Evolutionary conservation across 208 protist genomes (phyloP).

Genomic region (Lotmaria passim): DNA sequence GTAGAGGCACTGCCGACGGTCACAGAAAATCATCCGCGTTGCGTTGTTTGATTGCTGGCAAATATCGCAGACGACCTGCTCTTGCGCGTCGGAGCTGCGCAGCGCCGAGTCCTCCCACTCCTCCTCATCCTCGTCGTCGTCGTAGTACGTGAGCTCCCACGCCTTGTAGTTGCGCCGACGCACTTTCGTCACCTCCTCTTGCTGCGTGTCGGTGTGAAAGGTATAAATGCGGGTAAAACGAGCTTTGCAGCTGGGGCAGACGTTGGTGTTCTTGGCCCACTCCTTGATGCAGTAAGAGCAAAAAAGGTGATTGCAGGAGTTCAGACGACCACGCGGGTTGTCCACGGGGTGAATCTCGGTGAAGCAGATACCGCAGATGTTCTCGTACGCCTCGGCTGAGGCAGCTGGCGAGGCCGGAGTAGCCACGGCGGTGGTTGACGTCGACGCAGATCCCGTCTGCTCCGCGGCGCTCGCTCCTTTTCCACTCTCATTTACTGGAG

Average conservation of each 20-base stretch:
- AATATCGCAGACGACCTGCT: constrained; percentile 56
- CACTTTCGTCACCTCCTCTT: constrained; percentile 77
- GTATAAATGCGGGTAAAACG: constrained; percentile 85
- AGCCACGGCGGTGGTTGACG: not conserved
- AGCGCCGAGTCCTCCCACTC: constrained; percentile 7
- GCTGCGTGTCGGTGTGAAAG: constrained; percentile 11
- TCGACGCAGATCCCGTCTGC: not conserved
- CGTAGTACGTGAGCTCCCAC: constrained; percentile 48
- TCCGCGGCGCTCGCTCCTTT: not conserved
- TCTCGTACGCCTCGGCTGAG: constrained; percentile 38
- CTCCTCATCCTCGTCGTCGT: constrained; percentile 42
- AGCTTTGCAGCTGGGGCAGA: constrained; percentile 85
- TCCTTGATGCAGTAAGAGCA: constrained; percentile 85
- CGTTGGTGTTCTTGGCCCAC: constrained; percentile 86
- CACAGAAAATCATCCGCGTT: constrained; percentile 84
- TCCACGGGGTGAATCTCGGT: constrained; percentile 64
- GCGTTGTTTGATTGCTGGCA: constrained; percentile 69
- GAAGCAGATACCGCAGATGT: constrained; percentile 85
- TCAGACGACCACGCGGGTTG: constrained; percentile 83
- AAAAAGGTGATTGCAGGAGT: constrained; percentile 87
- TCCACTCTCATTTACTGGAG: not conserved
- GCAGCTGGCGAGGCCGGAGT: not conserved
- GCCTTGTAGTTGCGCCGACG: constrained; percentile 74
- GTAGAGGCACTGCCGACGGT: constrained; percentile 75
- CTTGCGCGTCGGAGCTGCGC: not conserved